Percentiles rank a stretch among this genome's conserved stretches.
These are phyloP conservation scores for Lipomyces yarrowii DNA, from an alignment of 1,139 yeast genomes.

Conservation along the genomic window DNA sequence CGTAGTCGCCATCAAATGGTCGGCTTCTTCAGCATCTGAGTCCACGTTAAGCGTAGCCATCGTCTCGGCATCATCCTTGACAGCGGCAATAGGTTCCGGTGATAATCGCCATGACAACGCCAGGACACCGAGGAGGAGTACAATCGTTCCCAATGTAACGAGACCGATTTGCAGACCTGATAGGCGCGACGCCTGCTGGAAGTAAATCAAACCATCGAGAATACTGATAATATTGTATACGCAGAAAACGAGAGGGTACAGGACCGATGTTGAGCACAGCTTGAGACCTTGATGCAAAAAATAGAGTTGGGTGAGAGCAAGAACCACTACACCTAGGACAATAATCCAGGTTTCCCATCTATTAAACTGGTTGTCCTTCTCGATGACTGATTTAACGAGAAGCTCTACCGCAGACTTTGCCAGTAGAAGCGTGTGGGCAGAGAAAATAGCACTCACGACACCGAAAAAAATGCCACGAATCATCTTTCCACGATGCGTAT, in stretches of 20 bases:
- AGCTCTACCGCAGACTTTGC: constrained; percentile 85
- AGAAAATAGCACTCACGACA: constrained; percentile 70
- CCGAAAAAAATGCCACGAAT: constrained; percentile 65
- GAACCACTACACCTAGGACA: constrained; percentile 58
- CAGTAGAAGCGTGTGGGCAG: constrained; percentile 82
- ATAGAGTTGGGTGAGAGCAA: constrained; percentile 74
- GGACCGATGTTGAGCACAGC: constrained; percentile 70
- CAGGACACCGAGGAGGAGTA: constrained; percentile 59
- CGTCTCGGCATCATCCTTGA: constrained; percentile 22
- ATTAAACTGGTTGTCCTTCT: constrained; percentile 41
- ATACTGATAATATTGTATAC: constrained; percentile 76
- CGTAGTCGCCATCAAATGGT: constrained; percentile 9
- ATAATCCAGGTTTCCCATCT: constrained; percentile 52
- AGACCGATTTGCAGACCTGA: constrained; percentile 46
- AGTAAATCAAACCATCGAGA: constrained; percentile 70
- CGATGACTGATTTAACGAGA: constrained; percentile 44
- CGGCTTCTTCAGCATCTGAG: constrained; percentile 22
- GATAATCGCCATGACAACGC: constrained; percentile 51
- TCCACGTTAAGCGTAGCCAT: constrained; percentile 16
- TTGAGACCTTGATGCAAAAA: constrained; percentile 75
- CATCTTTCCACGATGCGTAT: constrained; percentile 36
- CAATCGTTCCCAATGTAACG: constrained; percentile 54
- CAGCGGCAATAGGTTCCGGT: constrained; percentile 25
- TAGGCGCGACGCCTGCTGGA: constrained; percentile 53
- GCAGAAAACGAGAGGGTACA: constrained; percentile 85